A percentile compares a stretch with the other conserved stretches of the same genome.
Conservation (phyloP, 208 protist species). For the Leishmania tropica region DNA sequence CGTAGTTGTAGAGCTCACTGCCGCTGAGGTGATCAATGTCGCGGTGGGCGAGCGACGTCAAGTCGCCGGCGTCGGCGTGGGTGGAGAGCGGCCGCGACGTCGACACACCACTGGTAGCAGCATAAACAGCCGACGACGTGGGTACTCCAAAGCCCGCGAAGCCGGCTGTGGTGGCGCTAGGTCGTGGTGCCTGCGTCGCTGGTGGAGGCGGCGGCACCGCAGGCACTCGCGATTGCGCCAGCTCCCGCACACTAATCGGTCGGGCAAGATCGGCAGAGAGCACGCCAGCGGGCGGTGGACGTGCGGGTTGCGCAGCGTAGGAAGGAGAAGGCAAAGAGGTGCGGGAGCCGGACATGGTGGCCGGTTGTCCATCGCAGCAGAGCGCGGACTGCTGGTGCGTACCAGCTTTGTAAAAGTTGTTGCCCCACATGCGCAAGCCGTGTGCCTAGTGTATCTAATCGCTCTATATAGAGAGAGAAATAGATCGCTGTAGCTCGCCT, state of each 20-base stretch:
- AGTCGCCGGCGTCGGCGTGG: conserved; percentile 19
- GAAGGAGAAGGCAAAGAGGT: not conserved
- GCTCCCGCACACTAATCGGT: conserved; percentile 56
- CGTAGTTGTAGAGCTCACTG: conserved; percentile 58
- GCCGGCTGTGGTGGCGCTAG: not conserved
- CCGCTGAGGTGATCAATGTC: conserved; percentile 40
- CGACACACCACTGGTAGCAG: conserved; percentile 31
- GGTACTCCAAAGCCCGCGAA: conserved; percentile 28
- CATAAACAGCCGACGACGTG: conserved; percentile 26
- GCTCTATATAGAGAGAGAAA: not conserved
- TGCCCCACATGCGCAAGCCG: conserved; percentile 17
- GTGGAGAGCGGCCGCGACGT: not conserved
- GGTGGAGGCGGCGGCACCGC: conserved; percentile 7
- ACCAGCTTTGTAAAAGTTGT: not conserved
- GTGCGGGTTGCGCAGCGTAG: not conserved
- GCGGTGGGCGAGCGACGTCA: conserved; percentile 30
- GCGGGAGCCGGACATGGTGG: not conserved
- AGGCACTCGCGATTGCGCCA: conserved; percentile 24
- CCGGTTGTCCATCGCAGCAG: not conserved
- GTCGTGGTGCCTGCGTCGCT: not conserved
- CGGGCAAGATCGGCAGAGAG: conserved; percentile 38
- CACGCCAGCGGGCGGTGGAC: conserved; percentile 11
- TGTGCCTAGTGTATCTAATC: not conserved
- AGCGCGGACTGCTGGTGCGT: not conserved
- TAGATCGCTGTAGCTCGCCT: not conserved